Evolutionary conservation across 352 stramenopile species (phyloP), one percentile per base, ranked within the genome.

Genomic region (Pythium plurisporium): DNA sequence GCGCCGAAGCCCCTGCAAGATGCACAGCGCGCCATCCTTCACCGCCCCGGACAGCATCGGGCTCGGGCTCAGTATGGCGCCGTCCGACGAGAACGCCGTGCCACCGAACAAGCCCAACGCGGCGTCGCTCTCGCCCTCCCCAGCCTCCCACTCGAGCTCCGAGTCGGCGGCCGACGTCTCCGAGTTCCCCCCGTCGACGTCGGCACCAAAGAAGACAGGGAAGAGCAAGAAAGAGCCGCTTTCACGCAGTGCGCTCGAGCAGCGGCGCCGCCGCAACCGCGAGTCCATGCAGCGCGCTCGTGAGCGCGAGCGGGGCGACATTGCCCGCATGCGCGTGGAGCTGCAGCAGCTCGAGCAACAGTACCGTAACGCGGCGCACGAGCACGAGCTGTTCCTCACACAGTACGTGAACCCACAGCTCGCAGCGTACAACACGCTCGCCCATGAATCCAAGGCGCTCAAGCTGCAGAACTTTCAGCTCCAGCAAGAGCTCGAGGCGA

Each of bases 201-300:
- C 33, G 38, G 23, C 15, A 0, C 49, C 44, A 19, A 40, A 45
- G 26, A 49, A 19, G 17, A 17, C 19, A 10, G 31, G 41, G 15
- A 45, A 50, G 20, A 33, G 22, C 3, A 61, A 62, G 26, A 55
- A 55, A 20, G 34, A 49, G 31, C 57, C 60, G 53, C 53, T 68
- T 19, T 63, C 60, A 12, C 57, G n/a, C 4, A 46, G 14, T 12
- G 50, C 63, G 48, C 50, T 73, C 30, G 72, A 79, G 62, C 65
- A 65, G 43, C 67, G 68, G 2, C 65, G 71, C 31, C 70, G 70
- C 23, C 59, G 65, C 41, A 79, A 79, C 47, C 71, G 71, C 53
- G 71, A 79, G 60, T 71, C 71, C 48, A 82, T 82, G 72, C 69
- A 73, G 55, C 72, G 72, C 43, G 55, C 64, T 6, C 51, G 72